A percentile compares a stretch with the other conserved stretches of the same genome.
These are phyloP conservation scores for Talaromyces adpressus DNA, from an alignment of 495 filamentous ascomycete species.

Conservation along the genomic window DNA sequence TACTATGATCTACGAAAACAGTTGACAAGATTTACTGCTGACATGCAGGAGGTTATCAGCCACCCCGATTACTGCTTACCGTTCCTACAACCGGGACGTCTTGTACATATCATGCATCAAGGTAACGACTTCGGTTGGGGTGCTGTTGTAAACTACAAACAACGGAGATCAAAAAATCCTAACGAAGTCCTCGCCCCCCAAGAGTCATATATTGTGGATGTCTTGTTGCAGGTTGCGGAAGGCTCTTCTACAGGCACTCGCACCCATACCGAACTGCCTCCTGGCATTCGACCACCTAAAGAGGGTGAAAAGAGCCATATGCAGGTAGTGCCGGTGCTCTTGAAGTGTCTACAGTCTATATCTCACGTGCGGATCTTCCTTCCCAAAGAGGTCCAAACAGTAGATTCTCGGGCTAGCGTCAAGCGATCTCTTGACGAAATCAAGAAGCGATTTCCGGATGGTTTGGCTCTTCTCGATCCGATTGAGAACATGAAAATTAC, in stretches of 20 bases:
- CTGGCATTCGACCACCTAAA: constrained; percentile 53
- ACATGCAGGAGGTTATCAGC: constrained; percentile 81
- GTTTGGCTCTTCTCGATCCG: constrained; percentile 79
- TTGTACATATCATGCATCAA: constrained; percentile 74
- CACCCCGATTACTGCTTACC: constrained; percentile 77
- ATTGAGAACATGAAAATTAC: constrained; percentile 91
- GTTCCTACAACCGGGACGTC: constrained; percentile 73
- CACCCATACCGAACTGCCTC: constrained; percentile 52
- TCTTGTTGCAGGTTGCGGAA: constrained; percentile 64
- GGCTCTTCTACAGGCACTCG: constrained; percentile 51
- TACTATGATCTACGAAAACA: constrained; percentile 85
- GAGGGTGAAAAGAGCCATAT: constrained; percentile 64
- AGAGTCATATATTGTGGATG: constrained; percentile 72
- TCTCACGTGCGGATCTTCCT: constrained; percentile 72
- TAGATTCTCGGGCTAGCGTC: constrained; percentile 55
- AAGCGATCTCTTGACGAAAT: constrained; percentile 69
- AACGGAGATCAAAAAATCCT: constrained; percentile 53
- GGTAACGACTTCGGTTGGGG: constrained; percentile 91
- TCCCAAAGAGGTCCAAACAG: constrained; percentile 60
- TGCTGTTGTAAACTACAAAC: constrained; percentile 63
- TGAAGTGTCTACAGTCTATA: constrained; percentile 76
- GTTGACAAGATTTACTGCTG: constrained; percentile 69
- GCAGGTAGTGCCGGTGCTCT: constrained; percentile 77
- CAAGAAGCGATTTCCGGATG: constrained; percentile 83
- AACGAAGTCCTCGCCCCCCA: constrained; percentile 61